Evolutionary conservation across 306 rosid species (phyloP).

Genomic region (Pachyrhizus erosus): DNA sequence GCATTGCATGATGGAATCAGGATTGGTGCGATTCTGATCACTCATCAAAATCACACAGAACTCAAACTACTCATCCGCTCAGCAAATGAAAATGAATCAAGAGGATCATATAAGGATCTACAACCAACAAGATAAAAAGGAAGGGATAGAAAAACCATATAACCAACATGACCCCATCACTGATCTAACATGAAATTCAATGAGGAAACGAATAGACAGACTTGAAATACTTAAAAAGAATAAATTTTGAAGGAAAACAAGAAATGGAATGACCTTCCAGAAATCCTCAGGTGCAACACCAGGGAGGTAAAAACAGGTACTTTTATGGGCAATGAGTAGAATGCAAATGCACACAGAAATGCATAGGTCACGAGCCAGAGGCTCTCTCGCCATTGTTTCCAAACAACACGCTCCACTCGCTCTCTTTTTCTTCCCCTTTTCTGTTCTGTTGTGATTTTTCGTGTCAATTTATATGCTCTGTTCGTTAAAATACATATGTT

Average conservation of each 20-base stretch:
- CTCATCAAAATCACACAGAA: background rate
- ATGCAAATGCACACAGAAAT: conserved; percentile 54
- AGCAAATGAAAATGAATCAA: conserved; percentile 4
- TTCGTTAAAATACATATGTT: background rate
- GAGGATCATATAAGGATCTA: conserved; percentile 1
- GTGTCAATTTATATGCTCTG: background rate
- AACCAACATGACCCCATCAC: background rate
- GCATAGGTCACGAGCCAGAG: conserved; percentile 68
- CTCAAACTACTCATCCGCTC: background rate
- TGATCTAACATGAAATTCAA: conserved; percentile 34
- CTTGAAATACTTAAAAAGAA: background rate
- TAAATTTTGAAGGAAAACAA: conserved; percentile 10
- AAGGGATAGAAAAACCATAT: background rate
- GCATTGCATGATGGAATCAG: conserved; percentile 12
- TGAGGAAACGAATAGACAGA: background rate
- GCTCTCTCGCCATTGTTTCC: conserved; percentile 74
- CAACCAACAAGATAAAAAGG: background rate
- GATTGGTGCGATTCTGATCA: background rate
- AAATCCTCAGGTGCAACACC: conserved; percentile 90
- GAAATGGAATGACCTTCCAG: conserved; percentile 33
- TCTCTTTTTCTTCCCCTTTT: conserved; percentile 27
- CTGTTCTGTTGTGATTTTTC: background rate
- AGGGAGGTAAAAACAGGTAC: conserved; percentile 75
- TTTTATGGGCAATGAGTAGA: conserved; percentile 50
- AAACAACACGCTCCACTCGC: conserved; percentile 30